Evolutionary conservation across 2,329 filamentous ascomycete species (phyloP).

Genomic region (Ceratocystis cubensis): DNA sequence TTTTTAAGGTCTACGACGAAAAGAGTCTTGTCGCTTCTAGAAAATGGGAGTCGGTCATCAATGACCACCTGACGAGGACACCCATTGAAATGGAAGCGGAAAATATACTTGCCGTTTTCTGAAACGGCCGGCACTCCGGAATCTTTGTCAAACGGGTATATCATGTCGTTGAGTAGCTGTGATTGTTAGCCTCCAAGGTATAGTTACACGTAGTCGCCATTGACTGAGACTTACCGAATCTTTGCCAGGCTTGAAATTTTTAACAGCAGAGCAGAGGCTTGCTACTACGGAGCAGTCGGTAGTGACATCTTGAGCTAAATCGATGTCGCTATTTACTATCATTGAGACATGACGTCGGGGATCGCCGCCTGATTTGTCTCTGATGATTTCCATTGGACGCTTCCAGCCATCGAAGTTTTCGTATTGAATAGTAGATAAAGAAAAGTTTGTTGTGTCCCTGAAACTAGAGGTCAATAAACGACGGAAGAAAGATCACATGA

Average conservation of each 20-base stretch:
- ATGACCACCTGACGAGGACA: constrained; percentile 77
- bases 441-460: constrained; percentile 57
- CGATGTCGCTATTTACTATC: constrained; percentile 47
- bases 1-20: constrained; percentile 82
- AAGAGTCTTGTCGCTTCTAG: constrained; percentile 60
- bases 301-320: constrained; percentile 88
- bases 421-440: constrained; percentile 61
- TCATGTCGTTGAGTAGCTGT: constrained; percentile 56
- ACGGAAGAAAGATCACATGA: neutral
- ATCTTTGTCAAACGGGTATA: constrained; percentile 60
- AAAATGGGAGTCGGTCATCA: constrained; percentile 75
- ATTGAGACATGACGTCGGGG: constrained; percentile 46
- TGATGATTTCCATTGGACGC: constrained; percentile 47
- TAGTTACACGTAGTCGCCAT: neutral
- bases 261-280: constrained; percentile 72
- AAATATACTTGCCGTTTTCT: constrained; percentile 74
- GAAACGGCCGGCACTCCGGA: constrained; percentile 51
- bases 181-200: neutral
- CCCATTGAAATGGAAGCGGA: constrained; percentile 92
- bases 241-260: constrained; percentile 55
- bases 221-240: constrained; percentile 42
- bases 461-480: constrained; percentile 17
- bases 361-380: constrained; percentile 7
- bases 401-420: constrained; percentile 76
- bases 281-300: constrained; percentile 97